Evolutionary conservation across 2,329 filamentous ascomycete species (phyloP), one percentile per base, ranked within the genome.

Genomic region (Colletotrichum karsti): DNA sequence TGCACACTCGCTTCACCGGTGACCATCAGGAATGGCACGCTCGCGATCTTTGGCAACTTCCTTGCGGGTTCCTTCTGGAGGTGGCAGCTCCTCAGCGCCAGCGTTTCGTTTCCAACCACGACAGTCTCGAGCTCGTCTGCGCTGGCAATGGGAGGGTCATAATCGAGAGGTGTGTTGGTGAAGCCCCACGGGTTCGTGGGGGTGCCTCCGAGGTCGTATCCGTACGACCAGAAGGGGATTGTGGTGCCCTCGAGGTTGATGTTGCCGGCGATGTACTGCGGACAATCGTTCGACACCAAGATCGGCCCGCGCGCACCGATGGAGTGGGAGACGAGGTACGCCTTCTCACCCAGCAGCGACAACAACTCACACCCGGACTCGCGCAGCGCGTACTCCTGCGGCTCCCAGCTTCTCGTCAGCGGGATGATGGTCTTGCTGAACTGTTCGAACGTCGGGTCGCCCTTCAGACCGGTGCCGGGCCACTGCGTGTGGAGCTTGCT

Each of bases 1-100:
- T 90, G 88, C n/a, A 81, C 83, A 57, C 84, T 86, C 3, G 88
- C 83, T 63, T 89, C 84, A 0, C 79, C 78, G 0, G 86, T 89
- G 26, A 88, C 72, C 15, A 90, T 69, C 2, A 86, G 74, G 5
- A 86, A 82, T 0, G 82, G 83, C 6, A 88, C 78, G 15, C 79
- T 78, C 2, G 75, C 72, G 7, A 91, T 74, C 33, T 89, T 85
- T 6, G 75, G 73, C 13, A 91, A 76, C 70, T 82, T 76, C 20
- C 82, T 81, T 12, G 61, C 66, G 9, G 61, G 58, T 51, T 67
- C 65, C n/a, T 55, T 64, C 10, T 72, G 69, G 3, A 57, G 37
- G 18, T 67, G 22, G 26, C 67, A 69, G 33, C 54, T 62, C 5
- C 67, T 51, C 5, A 54, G 18, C 1, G 57, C 56, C 2, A 50